Conservation (phyloP, 192 early-diverging fungal species). For the Coemansia sp. region DNA sequence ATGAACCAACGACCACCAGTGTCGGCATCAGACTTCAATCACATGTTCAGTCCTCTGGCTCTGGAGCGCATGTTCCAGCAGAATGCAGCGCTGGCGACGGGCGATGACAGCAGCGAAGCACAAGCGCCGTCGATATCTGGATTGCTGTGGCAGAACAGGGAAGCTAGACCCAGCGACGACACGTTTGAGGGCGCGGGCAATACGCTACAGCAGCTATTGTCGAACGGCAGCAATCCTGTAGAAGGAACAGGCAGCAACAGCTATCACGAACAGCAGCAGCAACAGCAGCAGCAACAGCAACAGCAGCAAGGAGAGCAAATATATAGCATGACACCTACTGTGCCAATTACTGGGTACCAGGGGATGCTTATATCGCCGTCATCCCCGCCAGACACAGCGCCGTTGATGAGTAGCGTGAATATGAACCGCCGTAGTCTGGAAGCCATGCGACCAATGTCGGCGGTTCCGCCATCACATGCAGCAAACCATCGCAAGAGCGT, state of each 20-base stretch:
- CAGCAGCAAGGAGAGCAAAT: constrained; percentile 1
- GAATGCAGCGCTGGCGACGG: constrained; percentile 1
- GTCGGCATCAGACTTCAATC: constrained; percentile 35
- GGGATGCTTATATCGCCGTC: constrained; percentile 21
- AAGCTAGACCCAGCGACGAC: constrained; percentile 10
- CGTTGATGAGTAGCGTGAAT: neutral
- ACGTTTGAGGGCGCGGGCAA: constrained; percentile 41
- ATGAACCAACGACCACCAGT: constrained; percentile 27
- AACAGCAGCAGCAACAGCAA: constrained; percentile 16
- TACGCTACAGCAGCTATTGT: constrained; percentile 36
- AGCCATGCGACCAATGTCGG: constrained; percentile 2
- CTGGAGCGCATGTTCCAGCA: constrained; percentile 46
- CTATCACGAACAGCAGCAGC: constrained; percentile 7
- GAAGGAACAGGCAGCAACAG: constrained; percentile 11
- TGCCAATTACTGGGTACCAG: neutral
- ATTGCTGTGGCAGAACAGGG: constrained; percentile 35
- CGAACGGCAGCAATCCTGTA: constrained; percentile 42
- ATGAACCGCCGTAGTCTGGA: neutral
- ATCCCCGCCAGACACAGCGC: constrained; percentile 35
- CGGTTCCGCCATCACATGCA: constrained; percentile 1
- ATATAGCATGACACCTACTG: neutral
- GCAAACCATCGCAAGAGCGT: constrained; percentile 19
- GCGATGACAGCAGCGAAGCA: constrained; percentile 12
- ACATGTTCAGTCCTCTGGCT: constrained; percentile 50
- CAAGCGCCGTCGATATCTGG: constrained; percentile 24